Percentiles rank a stretch among this genome's conserved stretches.
phyloP scores from a whole-genome alignment of 768 basidiomycete genomes.

The Rhodotorula babjevae region DNA sequence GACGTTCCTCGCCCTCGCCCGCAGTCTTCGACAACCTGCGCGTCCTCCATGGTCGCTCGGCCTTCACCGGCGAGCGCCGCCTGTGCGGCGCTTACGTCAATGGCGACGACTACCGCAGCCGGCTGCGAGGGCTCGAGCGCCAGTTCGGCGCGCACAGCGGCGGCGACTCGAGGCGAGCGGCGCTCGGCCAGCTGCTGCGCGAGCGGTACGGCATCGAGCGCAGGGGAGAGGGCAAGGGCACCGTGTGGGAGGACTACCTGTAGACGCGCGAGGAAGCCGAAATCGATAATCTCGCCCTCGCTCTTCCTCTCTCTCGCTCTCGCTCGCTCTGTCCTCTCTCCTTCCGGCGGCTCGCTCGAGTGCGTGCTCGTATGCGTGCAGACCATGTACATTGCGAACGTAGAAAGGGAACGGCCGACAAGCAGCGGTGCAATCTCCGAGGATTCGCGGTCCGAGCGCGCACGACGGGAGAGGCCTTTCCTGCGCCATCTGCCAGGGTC shows the following conservation, averaged over 20 bases:
- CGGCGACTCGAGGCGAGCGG: neutral
- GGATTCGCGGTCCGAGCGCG: too few species aligned
- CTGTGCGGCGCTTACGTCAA: slow-evolving; percentile 97
- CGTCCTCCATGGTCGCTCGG: slow-evolving; percentile 88
- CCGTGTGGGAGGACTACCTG: slow-evolving; percentile 9
- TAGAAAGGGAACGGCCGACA: too few species aligned
- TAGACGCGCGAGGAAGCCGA: too few species aligned
- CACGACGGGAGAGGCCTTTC: too few species aligned
- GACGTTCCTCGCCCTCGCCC: neutral
- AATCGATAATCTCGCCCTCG: too few species aligned
- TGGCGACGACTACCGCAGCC: slow-evolving; percentile 80
- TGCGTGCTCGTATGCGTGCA: too few species aligned
- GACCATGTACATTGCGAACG: too few species aligned
- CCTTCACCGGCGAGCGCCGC: slow-evolving; percentile 76
- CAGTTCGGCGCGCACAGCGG: slow-evolving; percentile 29
- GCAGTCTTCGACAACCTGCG: slow-evolving; percentile 87
- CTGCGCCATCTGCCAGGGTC: too few species aligned
- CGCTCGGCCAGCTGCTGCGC: neutral
- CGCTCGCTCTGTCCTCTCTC: too few species aligned
- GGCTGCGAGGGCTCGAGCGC: slow-evolving; percentile 50
- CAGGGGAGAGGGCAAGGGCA: neutral
- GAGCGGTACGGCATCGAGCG: slow-evolving; percentile 1
- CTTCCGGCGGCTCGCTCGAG: too few species aligned
- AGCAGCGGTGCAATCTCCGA: too few species aligned
- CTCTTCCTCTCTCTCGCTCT: too few species aligned